Percentiles rank a stretch among this genome's conserved stretches.
phyloP scores from a whole-genome alignment of 331 rosid species.

The Acacia concinna region DNA sequence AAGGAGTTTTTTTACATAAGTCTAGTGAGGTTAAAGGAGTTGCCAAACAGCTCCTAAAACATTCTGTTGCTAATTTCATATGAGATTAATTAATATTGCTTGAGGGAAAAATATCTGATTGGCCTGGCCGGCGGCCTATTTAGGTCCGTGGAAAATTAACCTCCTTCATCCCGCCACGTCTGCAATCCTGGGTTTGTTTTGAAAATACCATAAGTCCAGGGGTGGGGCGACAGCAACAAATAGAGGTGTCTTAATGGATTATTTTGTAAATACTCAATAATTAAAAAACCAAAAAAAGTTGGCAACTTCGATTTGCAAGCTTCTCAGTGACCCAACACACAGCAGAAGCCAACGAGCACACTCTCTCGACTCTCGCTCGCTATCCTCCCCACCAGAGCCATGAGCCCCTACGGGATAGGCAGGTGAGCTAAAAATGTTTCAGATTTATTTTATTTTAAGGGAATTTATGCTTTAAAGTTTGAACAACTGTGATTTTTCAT shows the following conservation, averaged over 20 bases:
- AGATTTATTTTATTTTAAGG: constrained; percentile 12
- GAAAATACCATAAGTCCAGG: not conserved
- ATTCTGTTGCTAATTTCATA: too few relatives aligned
- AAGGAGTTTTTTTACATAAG: too few relatives aligned
- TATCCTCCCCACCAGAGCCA: constrained; percentile 33
- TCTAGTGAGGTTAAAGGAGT: too few relatives aligned
- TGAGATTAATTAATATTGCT: too few relatives aligned
- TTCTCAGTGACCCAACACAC: constrained; percentile 21
- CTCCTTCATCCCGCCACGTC: not conserved
- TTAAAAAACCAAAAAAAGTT: not conserved
- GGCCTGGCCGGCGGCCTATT: not conserved
- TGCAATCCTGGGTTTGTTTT: not conserved
- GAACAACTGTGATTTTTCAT: not conserved
- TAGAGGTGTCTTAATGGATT: not conserved
- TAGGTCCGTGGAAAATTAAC: not conserved
- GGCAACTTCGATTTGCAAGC: not conserved
- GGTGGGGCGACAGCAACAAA: not conserved
- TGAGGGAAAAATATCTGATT: not conserved
- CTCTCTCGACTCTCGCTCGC: not conserved
- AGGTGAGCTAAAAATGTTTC: constrained; percentile 47
- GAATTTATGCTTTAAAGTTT: not conserved
- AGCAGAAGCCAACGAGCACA: constrained; percentile 1
- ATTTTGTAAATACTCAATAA: not conserved
- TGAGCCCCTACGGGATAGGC: constrained; percentile 98
- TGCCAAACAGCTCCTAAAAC: too few relatives aligned